Base-by-base conservation (phyloP, 306 rosid genomes). In the Styphnolobium japonicum region DNA sequence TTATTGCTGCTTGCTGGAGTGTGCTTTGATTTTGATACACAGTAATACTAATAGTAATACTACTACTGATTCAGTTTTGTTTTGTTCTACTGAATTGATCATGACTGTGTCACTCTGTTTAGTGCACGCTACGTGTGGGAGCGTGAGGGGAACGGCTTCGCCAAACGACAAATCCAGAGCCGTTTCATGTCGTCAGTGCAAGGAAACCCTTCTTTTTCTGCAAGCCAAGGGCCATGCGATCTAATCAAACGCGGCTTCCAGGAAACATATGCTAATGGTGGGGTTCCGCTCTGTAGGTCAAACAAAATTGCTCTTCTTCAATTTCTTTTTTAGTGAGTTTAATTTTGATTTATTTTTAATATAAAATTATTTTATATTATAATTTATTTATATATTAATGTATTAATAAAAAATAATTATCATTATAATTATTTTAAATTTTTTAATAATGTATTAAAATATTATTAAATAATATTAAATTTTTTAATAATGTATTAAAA, bases 1-100 rank as follows among this genome's bases (percentile, higher is more conserved):
- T 85, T 67, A 88, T 72, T 88, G 87, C 90, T 75, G 67, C 18
- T 39, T 75, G 67, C 18, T 39, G 45, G 76, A 39, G 80, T 49
- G 77, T 51, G 57, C 27, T 52, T 11, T 78, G 76, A 53, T 55
- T 76, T 81, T 80, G 71, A 75, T 58, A 33, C 69, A 11, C n/a
- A 71, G 57, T 71, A 78, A 79, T 79, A 31, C 75, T n/a, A n/a
- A n/a, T n/a, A 58, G 72, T 61, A 46, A 71, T 43, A 52, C 72
- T n/a, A n/a, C n/a, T n/a, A n/a, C n/a, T n/a, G n/a, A 10, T 71
- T 79, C 55, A 39, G 57, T 16, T 67, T 67, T 27, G 22, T 79
- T 79, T 34, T 77, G 4, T 18, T 56, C 60, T 23, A 62, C 6
- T n/a, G n/a, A n/a, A 11, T 61, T 81, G n/a, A 71, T 55, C 70